A percentile compares a stretch with the other conserved stretches of the same genome.
phyloP scores from a whole-genome alignment of 2,329 filamentous ascomycete species.

The Zymoseptoria pseudotritici region DNA sequence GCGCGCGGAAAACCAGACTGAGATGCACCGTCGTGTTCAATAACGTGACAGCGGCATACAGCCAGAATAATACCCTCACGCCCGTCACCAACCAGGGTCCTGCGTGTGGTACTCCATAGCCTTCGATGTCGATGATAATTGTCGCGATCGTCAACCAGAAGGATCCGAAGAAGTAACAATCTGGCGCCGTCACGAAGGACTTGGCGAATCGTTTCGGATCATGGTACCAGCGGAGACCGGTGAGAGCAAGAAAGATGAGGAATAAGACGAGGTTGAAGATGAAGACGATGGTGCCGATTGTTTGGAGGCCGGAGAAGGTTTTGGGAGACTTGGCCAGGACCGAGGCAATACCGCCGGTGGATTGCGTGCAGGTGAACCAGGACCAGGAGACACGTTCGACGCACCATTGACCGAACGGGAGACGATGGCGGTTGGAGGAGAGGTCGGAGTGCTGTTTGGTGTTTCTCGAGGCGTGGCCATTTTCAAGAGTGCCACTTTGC shows the following conservation, averaged over 20 bases:
- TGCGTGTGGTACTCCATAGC: slow-evolving; percentile 54
- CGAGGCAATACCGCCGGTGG: slow-evolving; percentile 61
- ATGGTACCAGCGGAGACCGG: slow-evolving; percentile 55
- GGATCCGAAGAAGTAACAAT: slow-evolving; percentile 62
- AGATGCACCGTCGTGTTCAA: slow-evolving; percentile 8
- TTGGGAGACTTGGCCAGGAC: slow-evolving; percentile 58
- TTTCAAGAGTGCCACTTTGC: slow-evolving; percentile 10
- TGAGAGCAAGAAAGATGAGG: slow-evolving; percentile 44
- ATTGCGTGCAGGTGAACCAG: slow-evolving; percentile 71
- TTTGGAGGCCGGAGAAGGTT: slow-evolving; percentile 54
- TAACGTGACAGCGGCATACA: slow-evolving; percentile 40
- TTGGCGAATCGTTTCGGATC: slow-evolving; percentile 46
- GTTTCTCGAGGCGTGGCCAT: background rate
- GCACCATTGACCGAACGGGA: slow-evolving; percentile 13
- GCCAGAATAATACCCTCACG: slow-evolving; percentile 62
- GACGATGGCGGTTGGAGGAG: slow-evolving; percentile 2
- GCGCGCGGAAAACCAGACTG: slow-evolving; percentile 5
- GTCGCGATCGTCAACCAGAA: slow-evolving; percentile 63
- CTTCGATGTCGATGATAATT: slow-evolving; percentile 58
- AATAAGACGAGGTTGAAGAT: slow-evolving; percentile 62
- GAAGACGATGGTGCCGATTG: slow-evolving; percentile 61
- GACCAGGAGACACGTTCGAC: slow-evolving; percentile 13
- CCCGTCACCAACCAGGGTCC: slow-evolving; percentile 50
- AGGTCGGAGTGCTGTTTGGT: background rate
- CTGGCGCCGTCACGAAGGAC: slow-evolving; percentile 60